Conservation (phyloP, 1,139 yeast genomes). For the Nadsonia starkeyi-henricii region DNA sequence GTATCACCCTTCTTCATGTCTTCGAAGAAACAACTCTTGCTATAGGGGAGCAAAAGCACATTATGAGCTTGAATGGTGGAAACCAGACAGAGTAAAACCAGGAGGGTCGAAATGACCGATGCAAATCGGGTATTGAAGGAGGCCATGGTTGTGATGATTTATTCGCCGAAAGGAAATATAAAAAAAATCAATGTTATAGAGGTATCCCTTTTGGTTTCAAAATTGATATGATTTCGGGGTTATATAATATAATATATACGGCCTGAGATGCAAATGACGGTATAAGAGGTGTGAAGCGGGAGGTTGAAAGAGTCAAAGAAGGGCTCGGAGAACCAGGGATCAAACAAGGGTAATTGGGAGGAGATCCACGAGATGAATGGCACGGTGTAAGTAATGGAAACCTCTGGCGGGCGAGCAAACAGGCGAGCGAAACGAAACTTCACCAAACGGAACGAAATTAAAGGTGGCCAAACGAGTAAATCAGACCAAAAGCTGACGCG, state of each 20-base stretch:
- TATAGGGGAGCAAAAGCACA: conserved; percentile 70
- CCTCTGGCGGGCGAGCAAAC: too few species aligned
- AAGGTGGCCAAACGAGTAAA: too few species aligned
- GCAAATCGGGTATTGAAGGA: too few species aligned
- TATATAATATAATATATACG: conserved; percentile 3
- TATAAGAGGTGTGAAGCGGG: not conserved
- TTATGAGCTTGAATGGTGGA: conserved; percentile 46
- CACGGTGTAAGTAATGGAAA: too few species aligned
- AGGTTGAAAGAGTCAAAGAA: not conserved
- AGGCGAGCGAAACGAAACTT: too few species aligned
- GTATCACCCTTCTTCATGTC: conserved; percentile 71
- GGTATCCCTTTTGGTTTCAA: too few species aligned
- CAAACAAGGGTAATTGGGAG: too few species aligned
- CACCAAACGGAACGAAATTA: too few species aligned
- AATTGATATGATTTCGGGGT: not conserved
- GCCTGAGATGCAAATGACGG: conserved; percentile 1
- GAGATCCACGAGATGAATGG: too few species aligned
- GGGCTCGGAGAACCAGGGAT: not conserved
- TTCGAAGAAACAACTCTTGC: conserved; percentile 83
- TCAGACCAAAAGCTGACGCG: too few species aligned
- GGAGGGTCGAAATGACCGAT: not conserved
- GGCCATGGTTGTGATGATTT: not conserved
- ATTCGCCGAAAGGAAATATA: not conserved
- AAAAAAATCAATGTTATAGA: too few species aligned
- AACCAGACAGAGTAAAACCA: conserved; percentile 8